Base-by-base conservation (phyloP, 495 filamentous ascomycete species). In the Hypoxylon intermedium region DNA sequence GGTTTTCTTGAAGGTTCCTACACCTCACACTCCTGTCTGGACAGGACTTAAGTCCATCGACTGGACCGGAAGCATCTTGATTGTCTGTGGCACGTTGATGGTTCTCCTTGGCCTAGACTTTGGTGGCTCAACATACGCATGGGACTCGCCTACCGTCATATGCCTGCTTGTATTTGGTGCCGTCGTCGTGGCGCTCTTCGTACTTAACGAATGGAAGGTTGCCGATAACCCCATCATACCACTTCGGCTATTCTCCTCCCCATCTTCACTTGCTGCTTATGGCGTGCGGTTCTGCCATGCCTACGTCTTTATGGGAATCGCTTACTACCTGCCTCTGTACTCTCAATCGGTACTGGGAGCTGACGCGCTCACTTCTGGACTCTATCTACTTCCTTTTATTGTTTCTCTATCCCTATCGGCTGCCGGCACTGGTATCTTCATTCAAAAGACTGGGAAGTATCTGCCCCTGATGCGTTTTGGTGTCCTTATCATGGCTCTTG, bases 151-250 rank as follows among this genome's bases (percentile, higher is more conserved):
- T 5, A 82, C 79, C 1, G 86, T 90, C 41, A 80, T 91, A 56
- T 88, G 85, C 65, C 76, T 90, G 12, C 80, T 91, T 55, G 67
- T 90, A 20, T 87, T 89, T 47, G 89, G 89, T 13, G 41, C 83
- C 19, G 28, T 83, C 12, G 77, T 81, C 5, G 78, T 82, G 51
- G 71, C 53, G 6, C 42, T 85, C 20, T 89, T 90, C 65, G 71
- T 84, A 65, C 37, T 86, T 2, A 78, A 79, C 52, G 87, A 91
- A 62, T 82, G 77, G 75, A 83, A 83, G 53, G 46, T 89, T 11
- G 87, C 89, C 26, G 78, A 78, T 19, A 82, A 86, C 57, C 88
- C 89, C 0, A 76, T 91, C 43, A 88, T 91, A 66, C 89, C 89
- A 0, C 65, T 86, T 16, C 75, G 79, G 0, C 65, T 92, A 2